Evolutionary conservation across 768 basidiomycete genomes (phyloP).

Genomic region (Lentinus brumalis): DNA sequence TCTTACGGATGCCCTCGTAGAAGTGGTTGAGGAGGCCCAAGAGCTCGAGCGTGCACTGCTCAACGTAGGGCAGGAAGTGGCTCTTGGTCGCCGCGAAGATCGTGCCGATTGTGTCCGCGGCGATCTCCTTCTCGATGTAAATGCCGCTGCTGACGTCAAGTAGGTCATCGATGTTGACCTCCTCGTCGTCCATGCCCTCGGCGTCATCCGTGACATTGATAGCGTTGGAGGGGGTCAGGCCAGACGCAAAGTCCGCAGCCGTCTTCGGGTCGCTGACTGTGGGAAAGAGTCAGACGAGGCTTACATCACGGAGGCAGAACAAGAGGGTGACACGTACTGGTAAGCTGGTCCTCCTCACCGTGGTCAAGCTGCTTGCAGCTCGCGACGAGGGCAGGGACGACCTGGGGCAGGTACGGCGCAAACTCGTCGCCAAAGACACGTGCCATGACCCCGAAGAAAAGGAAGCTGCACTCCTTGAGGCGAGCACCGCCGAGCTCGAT

Average conservation of each 20-base stretch:
- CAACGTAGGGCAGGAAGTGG: slow-evolving; percentile 91
- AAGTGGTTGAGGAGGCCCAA: slow-evolving; percentile 83
- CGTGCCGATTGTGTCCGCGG: slow-evolving; percentile 92
- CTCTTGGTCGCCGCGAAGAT: slow-evolving; percentile 79
- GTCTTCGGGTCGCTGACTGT: slow-evolving; percentile 57
- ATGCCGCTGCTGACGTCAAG: slow-evolving; percentile 94
- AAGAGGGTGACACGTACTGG: slow-evolving; percentile 40
- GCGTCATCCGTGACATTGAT: slow-evolving; percentile 64
- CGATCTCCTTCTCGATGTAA: slow-evolving; percentile 99
- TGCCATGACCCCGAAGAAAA: slow-evolving; percentile 99
- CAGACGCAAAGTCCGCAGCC: slow-evolving; percentile 68
- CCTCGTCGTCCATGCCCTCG: slow-evolving; percentile 64
- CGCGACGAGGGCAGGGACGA: slow-evolving; percentile 81
- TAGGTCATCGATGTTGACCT: slow-evolving; percentile 79
- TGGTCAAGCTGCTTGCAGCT: slow-evolving; percentile 86
- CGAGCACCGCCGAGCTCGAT: slow-evolving; percentile 85
- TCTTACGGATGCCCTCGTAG: slow-evolving; percentile 97
- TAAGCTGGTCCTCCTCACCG: slow-evolving; percentile 52
- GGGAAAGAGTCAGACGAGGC: not conserved
- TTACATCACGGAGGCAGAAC: not conserved
- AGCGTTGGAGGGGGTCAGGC: slow-evolving; percentile 70
- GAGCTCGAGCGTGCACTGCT: slow-evolving; percentile 78
- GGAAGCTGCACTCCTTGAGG: slow-evolving; percentile 92
- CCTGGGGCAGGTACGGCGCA: slow-evolving; percentile 79
- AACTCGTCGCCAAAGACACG: slow-evolving; percentile 95